These are phyloP conservation scores for Megacollybia marginata DNA, from an alignment of 768 basidiomycete species.

Conservation along the genomic window DNA sequence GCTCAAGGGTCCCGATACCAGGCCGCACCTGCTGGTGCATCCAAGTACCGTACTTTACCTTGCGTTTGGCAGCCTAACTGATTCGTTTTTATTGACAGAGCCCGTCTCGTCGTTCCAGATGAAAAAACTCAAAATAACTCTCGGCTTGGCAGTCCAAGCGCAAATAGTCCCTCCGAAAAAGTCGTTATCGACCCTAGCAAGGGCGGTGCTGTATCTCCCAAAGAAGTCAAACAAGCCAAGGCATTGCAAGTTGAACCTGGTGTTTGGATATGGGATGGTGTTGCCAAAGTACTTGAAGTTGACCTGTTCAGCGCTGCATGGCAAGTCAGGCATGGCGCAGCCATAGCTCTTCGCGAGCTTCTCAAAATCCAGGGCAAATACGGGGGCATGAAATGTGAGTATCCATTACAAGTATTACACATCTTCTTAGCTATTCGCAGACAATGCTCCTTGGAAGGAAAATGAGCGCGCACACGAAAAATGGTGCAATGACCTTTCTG, in stretches of 20 bases:
- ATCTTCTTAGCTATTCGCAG: conserved; percentile 24
- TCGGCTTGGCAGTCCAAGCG: conserved; percentile 50
- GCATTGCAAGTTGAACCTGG: conserved; percentile 72
- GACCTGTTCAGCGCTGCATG: conserved; percentile 81
- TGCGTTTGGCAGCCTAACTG: not conserved
- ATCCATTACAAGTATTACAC: not conserved
- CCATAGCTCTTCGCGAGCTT: conserved; percentile 84
- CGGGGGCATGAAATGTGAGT: conserved; percentile 73
- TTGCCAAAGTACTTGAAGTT: conserved; percentile 72
- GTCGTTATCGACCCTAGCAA: conserved; percentile 75
- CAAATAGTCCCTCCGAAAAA: conserved; percentile 46
- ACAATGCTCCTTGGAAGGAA: conserved; percentile 40
- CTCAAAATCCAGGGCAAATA: conserved; percentile 76
- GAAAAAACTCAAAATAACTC: conserved; percentile 43
- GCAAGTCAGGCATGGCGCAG: conserved; percentile 93
- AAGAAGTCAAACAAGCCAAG: conserved; percentile 67
- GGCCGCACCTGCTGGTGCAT: conserved; percentile 45
- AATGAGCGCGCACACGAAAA: conserved; percentile 68
- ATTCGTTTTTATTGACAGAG: conserved; percentile 35
- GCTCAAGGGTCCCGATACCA: conserved; percentile 53
- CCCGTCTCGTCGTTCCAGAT: conserved; percentile 65
- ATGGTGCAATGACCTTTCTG: conserved; percentile 87
- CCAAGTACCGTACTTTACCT: conserved; percentile 36
- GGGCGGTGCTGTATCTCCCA: conserved; percentile 79
- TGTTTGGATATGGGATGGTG: conserved; percentile 81